These are phyloP conservation scores for Trifolium fragiferum DNA, from an alignment of 306 rosid species.

Conservation along the genomic window DNA sequence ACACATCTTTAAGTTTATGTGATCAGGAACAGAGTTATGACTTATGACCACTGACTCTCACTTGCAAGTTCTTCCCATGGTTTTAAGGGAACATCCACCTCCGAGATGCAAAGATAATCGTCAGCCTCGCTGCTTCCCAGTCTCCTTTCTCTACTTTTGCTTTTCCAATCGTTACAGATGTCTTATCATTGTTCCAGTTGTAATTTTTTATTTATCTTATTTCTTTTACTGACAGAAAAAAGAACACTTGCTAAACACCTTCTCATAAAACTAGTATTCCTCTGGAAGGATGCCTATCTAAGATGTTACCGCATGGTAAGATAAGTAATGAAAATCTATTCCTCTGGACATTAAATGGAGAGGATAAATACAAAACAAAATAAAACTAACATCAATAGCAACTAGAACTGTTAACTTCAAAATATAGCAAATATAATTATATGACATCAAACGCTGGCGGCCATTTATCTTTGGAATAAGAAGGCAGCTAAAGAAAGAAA, in stretches of 20 bases:
- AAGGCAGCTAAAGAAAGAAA: neutral
- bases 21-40: neutral
- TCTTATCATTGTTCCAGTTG: neutral
- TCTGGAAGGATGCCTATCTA: slow-evolving; percentile 27
- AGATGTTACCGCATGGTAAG: neutral
- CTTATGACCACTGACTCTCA: neutral
- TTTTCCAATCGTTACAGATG: neutral
- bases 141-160: slow-evolving; percentile 10
- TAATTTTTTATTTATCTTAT: neutral
- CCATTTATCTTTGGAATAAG: neutral
- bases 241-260: neutral
- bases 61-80: slow-evolving; percentile 11
- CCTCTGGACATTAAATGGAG: slow-evolving; percentile 16
- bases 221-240: neutral
- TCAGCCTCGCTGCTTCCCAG: slow-evolving; percentile 10
- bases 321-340: slow-evolving; percentile 12
- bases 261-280: neutral
- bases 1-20: neutral
- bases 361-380: slow-evolving; percentile 3
- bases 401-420: neutral
- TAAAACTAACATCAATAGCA: slow-evolving; percentile 16
- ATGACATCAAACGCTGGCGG: neutral
- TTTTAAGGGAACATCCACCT: slow-evolving; percentile 15
- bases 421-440: neutral
- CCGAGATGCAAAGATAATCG: slow-evolving; percentile 18